Percentiles rank a stretch among this genome's conserved stretches.
Conservation (phyloP, 306 rosid species). For the Calophaca sinica region DNA sequence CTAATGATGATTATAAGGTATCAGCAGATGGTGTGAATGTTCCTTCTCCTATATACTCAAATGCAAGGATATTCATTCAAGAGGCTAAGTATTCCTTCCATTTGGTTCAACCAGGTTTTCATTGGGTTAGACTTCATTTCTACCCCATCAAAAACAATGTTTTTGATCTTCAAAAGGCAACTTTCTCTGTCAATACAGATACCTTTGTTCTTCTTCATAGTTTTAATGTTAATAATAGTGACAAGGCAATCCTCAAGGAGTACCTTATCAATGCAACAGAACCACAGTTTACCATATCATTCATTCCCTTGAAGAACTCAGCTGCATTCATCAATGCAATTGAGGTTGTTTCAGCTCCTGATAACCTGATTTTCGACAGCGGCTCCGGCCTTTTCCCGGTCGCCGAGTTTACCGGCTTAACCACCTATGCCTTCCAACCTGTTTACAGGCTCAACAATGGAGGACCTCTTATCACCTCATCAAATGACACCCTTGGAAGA, state of each 20-base stretch:
- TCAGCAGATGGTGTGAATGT: constrained; percentile 37
- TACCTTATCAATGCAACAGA: constrained; percentile 54
- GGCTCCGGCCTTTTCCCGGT: constrained; percentile 53
- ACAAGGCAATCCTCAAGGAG: constrained; percentile 59
- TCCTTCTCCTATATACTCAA: constrained; percentile 57
- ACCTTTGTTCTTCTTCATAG: constrained; percentile 65
- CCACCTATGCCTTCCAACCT: constrained; percentile 44
- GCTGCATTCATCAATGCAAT: constrained; percentile 66
- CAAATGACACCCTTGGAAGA: constrained; percentile 59
- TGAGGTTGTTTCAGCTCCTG: constrained; percentile 64
- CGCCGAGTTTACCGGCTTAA: constrained; percentile 41
- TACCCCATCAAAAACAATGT: constrained; percentile 51
- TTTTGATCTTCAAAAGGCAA: constrained; percentile 61
- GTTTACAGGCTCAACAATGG: constrained; percentile 60
- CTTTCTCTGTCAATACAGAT: constrained; percentile 60
- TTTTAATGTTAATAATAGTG: constrained; percentile 57
- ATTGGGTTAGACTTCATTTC: constrained; percentile 73
- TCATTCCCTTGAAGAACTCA: constrained; percentile 60
- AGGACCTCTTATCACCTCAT: constrained; percentile 57
- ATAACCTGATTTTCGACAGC: constrained; percentile 39
- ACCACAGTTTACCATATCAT: constrained; percentile 45
- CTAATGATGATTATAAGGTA: constrained; percentile 63
- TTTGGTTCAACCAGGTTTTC: constrained; percentile 61
- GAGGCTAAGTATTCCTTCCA: constrained; percentile 66
- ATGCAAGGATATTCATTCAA: constrained; percentile 72